Evolutionary conservation across 2,329 filamentous ascomycete species (phyloP), one percentile per base, ranked within the genome.

Genomic region (Diaporthe batatas): DNA sequence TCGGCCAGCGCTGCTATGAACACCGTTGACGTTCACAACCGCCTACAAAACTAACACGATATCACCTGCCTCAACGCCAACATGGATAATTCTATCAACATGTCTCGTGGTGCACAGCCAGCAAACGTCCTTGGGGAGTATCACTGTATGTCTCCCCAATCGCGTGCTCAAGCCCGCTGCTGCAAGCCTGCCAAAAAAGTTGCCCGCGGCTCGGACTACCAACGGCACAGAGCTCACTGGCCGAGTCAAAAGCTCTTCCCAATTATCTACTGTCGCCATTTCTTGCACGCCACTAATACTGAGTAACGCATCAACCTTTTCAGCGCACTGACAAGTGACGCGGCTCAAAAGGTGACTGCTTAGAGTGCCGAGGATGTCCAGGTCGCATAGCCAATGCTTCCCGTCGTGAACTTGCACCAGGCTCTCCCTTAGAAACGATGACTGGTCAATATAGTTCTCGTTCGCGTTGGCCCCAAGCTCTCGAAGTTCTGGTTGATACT

Each of bases 251-350:
- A 57, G 54, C 10, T 57, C 54, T 32, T 57, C 54, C 54, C 54
- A 57, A 57, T 57, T 57, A n/a, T 57, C 54, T 18, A 36, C 54
- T 10, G 29, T 57, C 54, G 18, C 54, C 54, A 57, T 36, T 57
- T 34, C 54, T 36, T 36, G 54, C 3, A 12, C 32, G 14, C 11
- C 16, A 10, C 18, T n/a, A 18, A 39, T 12, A 39, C 1, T 57
- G 16, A 29, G 29, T 21, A 57, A 11, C 18, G 21, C 6, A 7
- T 57, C 36, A 29, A 11, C 18, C n/a, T 36, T 11, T 12, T 57
- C 29, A 21, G 54, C 16, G 8, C 54, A 57, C 1, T 57, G 29
- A 18, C 54, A 36, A 11, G 29, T 36, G 16, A 36, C 54, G 32
- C 54, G 54, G 8, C 54, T 57, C 32, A 57, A 25, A 21, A 57